A percentile compares a stretch with the other conserved stretches of the same genome.
These are phyloP conservation scores for Suhomyces sp. DNA, from an alignment of 805 yeast species.

Conservation along the genomic window DNA sequence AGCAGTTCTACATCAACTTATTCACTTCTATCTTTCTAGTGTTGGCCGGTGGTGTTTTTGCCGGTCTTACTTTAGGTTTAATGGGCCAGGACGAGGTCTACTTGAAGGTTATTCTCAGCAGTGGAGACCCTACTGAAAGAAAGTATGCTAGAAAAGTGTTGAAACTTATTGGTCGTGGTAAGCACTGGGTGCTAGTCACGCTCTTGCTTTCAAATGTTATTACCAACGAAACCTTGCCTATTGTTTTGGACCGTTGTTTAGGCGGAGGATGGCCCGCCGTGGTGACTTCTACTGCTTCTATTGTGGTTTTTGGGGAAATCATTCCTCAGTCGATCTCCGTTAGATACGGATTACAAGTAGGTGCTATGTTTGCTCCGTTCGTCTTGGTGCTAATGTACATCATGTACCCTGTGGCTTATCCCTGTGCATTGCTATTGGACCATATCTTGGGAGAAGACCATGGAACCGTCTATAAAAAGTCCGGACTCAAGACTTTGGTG, in stretches of 20 bases:
- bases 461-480: constrained; percentile 89
- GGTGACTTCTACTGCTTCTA: constrained; percentile 85
- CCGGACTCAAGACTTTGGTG: constrained; percentile 90
- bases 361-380: constrained; percentile 87
- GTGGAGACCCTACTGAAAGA: constrained; percentile 76
- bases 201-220: constrained; percentile 80
- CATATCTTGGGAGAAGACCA: constrained; percentile 89
- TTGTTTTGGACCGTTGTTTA: constrained; percentile 83
- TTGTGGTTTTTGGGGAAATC: constrained; percentile 93
- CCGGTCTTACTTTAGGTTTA: constrained; percentile 88
- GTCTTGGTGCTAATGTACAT: constrained; percentile 80
- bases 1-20: constrained; percentile 47
- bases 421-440: constrained; percentile 80
- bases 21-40: constrained; percentile 59
- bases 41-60: constrained; percentile 83
- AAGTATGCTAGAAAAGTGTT: constrained; percentile 70
- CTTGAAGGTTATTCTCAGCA: constrained; percentile 79
- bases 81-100: constrained; percentile 99
- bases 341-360: constrained; percentile 86
- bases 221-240: constrained; percentile 92
- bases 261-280: constrained; percentile 99
- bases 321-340: constrained; percentile 95
- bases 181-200: constrained; percentile 96
- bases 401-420: constrained; percentile 91
- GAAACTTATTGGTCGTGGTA: constrained; percentile 70